Percentiles rank a stretch among this genome's conserved stretches.
Conservation (phyloP, 345 rosid genomes). For the Salix arbutifolia region DNA sequence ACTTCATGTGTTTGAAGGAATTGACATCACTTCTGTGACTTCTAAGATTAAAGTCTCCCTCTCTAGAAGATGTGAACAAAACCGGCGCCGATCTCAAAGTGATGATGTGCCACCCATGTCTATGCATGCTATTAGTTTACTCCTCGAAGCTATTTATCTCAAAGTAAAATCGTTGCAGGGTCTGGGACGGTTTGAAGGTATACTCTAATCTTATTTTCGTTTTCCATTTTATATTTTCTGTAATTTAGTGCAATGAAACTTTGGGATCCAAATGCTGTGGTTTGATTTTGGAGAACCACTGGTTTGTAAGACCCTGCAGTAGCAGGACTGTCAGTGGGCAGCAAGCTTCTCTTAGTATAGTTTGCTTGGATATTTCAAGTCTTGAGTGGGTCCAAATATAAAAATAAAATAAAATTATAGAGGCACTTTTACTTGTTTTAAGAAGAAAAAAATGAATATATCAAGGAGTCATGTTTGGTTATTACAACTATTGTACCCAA, state of each 20-base stretch:
- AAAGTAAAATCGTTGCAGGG: constrained; percentile 75
- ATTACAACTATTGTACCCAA: neutral
- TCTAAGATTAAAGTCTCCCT: constrained; percentile 58
- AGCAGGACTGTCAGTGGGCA: neutral
- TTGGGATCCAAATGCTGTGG: neutral
- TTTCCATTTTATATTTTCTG: neutral
- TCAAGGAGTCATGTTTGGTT: neutral
- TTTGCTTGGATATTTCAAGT: neutral
- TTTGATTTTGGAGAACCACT: neutral
- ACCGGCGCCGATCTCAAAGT: constrained; percentile 42
- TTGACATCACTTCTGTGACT: constrained; percentile 61
- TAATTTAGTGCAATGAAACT: neutral
- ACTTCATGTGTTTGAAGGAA: constrained; percentile 81
- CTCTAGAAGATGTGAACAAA: constrained; percentile 44
- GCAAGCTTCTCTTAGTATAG: neutral
- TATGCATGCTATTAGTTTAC: constrained; percentile 62
- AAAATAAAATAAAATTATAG: neutral
- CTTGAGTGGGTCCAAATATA: neutral
- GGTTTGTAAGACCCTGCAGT: neutral
- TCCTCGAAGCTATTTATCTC: constrained; percentile 75
- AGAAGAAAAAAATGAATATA: neutral
- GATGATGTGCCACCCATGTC: constrained; percentile 54
- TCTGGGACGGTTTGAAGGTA: constrained; percentile 70
- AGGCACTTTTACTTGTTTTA: neutral
- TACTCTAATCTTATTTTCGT: neutral